These are phyloP conservation scores for Exophiala phaeomuriformis DNA, from an alignment of 2,329 filamentous ascomycete species.

Conservation along the genomic window DNA sequence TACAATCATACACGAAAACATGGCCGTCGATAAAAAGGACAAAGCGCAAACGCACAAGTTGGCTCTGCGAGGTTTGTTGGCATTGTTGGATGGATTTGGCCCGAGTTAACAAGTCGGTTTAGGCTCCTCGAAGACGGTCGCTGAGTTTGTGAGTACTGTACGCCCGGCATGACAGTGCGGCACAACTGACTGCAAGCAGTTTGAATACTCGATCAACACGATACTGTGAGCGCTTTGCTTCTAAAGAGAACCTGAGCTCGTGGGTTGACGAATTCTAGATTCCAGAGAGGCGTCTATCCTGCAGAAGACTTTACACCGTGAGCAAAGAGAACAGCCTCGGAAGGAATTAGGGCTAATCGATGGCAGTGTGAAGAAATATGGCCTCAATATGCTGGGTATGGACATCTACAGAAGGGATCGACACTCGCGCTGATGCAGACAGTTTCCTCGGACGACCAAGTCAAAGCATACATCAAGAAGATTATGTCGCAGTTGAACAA, in stretches of 20 bases:
- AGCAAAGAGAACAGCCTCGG: conserved; percentile 30
- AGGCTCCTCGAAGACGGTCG: conserved; percentile 76
- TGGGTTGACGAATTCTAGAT: conserved; percentile 45
- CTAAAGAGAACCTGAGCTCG: neutral
- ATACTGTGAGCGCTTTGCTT: conserved; percentile 63
- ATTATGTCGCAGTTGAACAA: conserved; percentile 97
- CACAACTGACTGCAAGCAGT: conserved; percentile 40
- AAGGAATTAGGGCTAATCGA: conserved; percentile 10
- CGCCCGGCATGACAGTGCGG: neutral
- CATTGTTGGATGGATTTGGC: neutral
- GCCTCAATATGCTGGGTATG: conserved; percentile 85
- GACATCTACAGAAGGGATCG: conserved; percentile 7
- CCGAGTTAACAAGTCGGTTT: conserved; percentile 5
- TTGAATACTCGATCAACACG: conserved; percentile 97
- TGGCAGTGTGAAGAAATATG: conserved; percentile 87
- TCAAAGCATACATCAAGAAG: conserved; percentile 98
- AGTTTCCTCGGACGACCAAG: conserved; percentile 94
- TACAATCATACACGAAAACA: conserved; percentile 10
- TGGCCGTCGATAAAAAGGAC: conserved; percentile 42
- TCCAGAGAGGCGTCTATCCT: conserved; percentile 76
- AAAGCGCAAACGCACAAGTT: conserved; percentile 94
- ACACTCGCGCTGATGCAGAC: conserved; percentile 21
- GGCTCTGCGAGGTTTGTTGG: conserved; percentile 51
- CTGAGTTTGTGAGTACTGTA: conserved; percentile 71
- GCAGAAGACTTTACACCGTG: conserved; percentile 94